Evolutionary conservation across 2,329 filamentous ascomycete genomes (phyloP).

Genomic region (Zasmidium angulare): DNA sequence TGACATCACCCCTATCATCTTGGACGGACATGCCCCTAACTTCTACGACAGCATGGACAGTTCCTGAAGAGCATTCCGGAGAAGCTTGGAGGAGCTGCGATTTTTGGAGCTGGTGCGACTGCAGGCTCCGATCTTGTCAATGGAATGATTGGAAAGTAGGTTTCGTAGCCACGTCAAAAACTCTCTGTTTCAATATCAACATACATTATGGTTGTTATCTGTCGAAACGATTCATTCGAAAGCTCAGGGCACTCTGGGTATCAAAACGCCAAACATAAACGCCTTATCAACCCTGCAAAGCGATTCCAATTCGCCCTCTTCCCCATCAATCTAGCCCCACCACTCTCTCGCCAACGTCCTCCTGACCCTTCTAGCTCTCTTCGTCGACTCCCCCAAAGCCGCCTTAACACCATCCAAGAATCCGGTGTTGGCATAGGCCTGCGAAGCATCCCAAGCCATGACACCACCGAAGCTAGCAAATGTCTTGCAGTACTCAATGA

Average conservation of each 20-base stretch:
- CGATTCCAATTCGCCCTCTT: too few species aligned
- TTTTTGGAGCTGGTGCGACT: background rate
- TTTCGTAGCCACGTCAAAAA: too few species aligned
- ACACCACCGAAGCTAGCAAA: conserved; percentile 41
- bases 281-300: too few species aligned
- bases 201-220: too few species aligned
- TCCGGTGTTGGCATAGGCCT: conserved; percentile 34
- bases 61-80: background rate
- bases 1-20: background rate
- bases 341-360: background rate
- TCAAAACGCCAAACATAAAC: background rate
- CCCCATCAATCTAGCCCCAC: background rate
- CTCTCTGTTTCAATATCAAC: too few species aligned
- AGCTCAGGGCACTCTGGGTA: background rate
- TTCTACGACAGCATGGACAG: background rate
- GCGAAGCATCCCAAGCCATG: conserved; percentile 54
- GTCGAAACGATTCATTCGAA: background rate
- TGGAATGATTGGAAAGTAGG: background rate
- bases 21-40: background rate
- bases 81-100: background rate
- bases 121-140: background rate
- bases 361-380: background rate
- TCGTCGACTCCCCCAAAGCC: background rate
- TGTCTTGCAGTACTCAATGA: conserved; percentile 33
- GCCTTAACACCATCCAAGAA: conserved; percentile 28